phyloP scores from a whole-genome alignment of 2,329 filamentous ascomycete genomes.

The Colletotrichum limetticola region DNA sequence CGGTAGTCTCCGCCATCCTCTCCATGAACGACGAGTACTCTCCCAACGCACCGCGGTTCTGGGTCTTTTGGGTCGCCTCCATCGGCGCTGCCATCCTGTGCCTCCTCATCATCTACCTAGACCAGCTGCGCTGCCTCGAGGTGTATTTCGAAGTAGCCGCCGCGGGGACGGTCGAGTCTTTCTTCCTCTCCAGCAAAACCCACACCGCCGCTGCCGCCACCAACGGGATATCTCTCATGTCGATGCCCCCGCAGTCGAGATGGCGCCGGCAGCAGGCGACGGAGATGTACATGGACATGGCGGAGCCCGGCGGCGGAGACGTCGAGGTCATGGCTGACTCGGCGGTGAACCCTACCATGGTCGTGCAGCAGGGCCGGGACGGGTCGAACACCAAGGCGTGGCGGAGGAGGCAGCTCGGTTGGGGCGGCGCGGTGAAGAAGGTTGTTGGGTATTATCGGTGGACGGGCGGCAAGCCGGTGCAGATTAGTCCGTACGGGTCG shows the following conservation, averaged over 20 bases:
- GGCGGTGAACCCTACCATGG: slow-evolving; percentile 38
- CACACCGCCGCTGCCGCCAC: not conserved
- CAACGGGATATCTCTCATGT: not conserved
- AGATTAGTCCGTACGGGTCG: slow-evolving; percentile 19
- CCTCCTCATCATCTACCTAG: slow-evolving; percentile 58
- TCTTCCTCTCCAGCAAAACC: not conserved
- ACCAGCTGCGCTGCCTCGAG: slow-evolving; percentile 56
- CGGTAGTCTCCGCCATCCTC: slow-evolving; percentile 58
- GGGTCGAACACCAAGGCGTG: slow-evolving; percentile 49
- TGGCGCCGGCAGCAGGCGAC: slow-evolving; percentile 18
- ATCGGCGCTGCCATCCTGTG: slow-evolving; percentile 50
- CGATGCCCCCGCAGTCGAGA: slow-evolving; percentile 42
- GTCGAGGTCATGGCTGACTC: slow-evolving; percentile 35
- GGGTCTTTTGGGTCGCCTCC: slow-evolving; percentile 59
- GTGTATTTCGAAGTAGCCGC: slow-evolving; percentile 57
- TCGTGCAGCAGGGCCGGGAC: slow-evolving; percentile 44
- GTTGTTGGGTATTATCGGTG: slow-evolving; percentile 48
- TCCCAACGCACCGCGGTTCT: slow-evolving; percentile 54
- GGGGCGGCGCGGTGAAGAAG: slow-evolving; percentile 57
- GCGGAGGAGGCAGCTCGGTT: slow-evolving; percentile 56
- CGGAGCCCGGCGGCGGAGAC: slow-evolving; percentile 26
- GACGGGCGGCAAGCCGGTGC: slow-evolving; percentile 29
- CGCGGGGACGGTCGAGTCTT: slow-evolving; percentile 38
- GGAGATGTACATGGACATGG: slow-evolving; percentile 35
- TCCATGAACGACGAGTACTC: slow-evolving; percentile 58